Evolutionary conservation across 176 grass and related monocot species (phyloP).

Genomic region (Oryza australiensis): DNA sequence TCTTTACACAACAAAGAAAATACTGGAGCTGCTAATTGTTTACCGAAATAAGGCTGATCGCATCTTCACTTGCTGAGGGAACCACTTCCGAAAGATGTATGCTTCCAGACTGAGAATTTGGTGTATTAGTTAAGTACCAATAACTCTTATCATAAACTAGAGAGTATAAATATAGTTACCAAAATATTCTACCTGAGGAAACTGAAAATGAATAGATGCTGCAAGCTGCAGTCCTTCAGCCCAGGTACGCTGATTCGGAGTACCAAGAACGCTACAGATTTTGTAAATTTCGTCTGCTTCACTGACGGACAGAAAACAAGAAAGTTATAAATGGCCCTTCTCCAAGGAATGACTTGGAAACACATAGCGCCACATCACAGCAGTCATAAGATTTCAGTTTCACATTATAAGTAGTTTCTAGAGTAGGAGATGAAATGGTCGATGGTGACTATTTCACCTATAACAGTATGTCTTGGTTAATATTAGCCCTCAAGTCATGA

Average conservation of each 20-base stretch:
- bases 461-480: background rate
- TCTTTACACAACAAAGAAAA: background rate
- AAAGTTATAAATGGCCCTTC: background rate
- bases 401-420: background rate
- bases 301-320: constrained; percentile 47
- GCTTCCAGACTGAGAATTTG: constrained; percentile 54
- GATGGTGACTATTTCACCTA: background rate
- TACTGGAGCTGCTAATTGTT: background rate
- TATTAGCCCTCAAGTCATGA: background rate
- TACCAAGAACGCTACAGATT: constrained; percentile 92
- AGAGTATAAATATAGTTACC: background rate
- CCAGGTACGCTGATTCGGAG: constrained; percentile 72
- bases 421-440: constrained; percentile 1
- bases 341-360: background rate
- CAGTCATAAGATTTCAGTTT: background rate
- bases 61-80: constrained; percentile 74
- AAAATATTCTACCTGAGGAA: constrained; percentile 58
- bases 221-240: constrained; percentile 79
- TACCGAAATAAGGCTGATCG: constrained; percentile 90
- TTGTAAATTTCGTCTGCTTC: constrained; percentile 91
- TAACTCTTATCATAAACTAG: background rate
- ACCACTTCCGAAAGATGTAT: constrained; percentile 66
- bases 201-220: constrained; percentile 75
- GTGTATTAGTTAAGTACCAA: constrained; percentile 1
- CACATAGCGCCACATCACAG: background rate